phyloP scores from a whole-genome alignment of 2,329 filamentous ascomycete genomes.

The Ascochyta clinopodiicola region DNA sequence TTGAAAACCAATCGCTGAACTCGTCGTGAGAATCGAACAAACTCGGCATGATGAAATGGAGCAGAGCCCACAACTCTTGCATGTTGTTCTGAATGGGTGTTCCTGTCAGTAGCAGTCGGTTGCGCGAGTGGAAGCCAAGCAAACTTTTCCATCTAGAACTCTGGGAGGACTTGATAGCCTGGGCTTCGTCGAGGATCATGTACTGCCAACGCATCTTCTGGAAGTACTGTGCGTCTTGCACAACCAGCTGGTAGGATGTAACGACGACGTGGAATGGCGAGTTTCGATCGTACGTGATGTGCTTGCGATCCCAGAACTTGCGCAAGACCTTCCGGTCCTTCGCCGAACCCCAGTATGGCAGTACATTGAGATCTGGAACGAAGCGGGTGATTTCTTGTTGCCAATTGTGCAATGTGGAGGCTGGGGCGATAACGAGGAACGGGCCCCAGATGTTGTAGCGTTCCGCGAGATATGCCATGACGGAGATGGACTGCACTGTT shows the following conservation, averaged over 20 bases:
- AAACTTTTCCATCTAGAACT: constrained; percentile 97
- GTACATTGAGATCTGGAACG: constrained; percentile 90
- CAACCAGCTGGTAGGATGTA: constrained; percentile 96
- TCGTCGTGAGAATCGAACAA: constrained; percentile 94
- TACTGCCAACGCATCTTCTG: constrained; percentile 99
- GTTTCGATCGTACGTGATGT: constrained; percentile 92
- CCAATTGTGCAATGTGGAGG: constrained; percentile 98
- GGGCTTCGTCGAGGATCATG: constrained; percentile 98
- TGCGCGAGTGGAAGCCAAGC: constrained; percentile 92
- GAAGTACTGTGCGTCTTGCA: constrained; percentile 95
- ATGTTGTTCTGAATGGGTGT: constrained; percentile 99
- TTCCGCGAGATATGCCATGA: constrained; percentile 98
- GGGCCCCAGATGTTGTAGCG: constrained; percentile 98
- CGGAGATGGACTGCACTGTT: constrained; percentile 97
- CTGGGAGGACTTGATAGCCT: constrained; percentile 97
- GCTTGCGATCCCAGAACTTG: constrained; percentile 99
- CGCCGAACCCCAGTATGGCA: constrained; percentile 97
- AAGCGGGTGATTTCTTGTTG: constrained; percentile 97
- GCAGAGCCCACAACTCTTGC: constrained; percentile 96
- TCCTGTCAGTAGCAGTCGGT: constrained; percentile 89
- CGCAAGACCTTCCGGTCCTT: constrained; percentile 93
- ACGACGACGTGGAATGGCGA: constrained; percentile 95
- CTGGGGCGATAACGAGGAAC: constrained; percentile 93
- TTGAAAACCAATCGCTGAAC: constrained; percentile 93
- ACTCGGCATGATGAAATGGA: constrained; percentile 99